Evolutionary conservation across 805 yeast genomes (phyloP), one percentile per base, ranked within the genome.

Genomic region (Yarrowia sp.): DNA sequence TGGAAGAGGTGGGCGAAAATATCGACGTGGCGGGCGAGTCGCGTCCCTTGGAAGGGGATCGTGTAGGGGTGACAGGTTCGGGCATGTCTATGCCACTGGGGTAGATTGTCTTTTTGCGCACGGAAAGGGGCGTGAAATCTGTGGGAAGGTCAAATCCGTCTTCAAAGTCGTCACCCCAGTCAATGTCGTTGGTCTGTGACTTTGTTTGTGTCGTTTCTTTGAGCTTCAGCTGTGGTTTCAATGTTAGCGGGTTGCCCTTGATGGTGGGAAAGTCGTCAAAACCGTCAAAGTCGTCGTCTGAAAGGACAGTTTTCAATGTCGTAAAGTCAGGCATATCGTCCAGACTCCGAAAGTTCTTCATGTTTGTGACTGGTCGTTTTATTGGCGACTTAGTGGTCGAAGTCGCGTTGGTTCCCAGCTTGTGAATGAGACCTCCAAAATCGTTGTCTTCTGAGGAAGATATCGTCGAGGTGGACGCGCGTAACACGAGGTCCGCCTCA

Each of bases 401-500:
- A 8, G 61, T 54, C 44, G 33, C 35, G 46, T 36, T 17, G 14
- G 21, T 16, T 5, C 61, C 61, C n/a, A 54, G 61, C 10, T 17
- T 24, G 26, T 54, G 38, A 4, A 54, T 54, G 7, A 36, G 61
- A 7, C 61, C 46, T 0, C 46, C 61, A 26, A 54, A 54, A n/a
- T 36, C 49, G 24, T 58, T 24, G 51, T 40, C 30, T 33, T 58
- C 63, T 2, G 63, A 41, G 8, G 63, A 41, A 8, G 63, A 58
- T 12, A 43, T n/a, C 2, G 63, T 41, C 17, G 63, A 41, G n/a
- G 63, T 43, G 14, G 63, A 58, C 51, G 63, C 63, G 24, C 63
- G 38, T 3, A 58, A 32, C 30, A 58, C 63, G 40, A 41, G 63
- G 40, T 58, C 63, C 32, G 63, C 63, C 40, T 58, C 63, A 14